These are phyloP conservation scores for Pseudopediastrum boryanum DNA, from an alignment of 139 green algal genomes.

Conservation along the genomic window DNA sequence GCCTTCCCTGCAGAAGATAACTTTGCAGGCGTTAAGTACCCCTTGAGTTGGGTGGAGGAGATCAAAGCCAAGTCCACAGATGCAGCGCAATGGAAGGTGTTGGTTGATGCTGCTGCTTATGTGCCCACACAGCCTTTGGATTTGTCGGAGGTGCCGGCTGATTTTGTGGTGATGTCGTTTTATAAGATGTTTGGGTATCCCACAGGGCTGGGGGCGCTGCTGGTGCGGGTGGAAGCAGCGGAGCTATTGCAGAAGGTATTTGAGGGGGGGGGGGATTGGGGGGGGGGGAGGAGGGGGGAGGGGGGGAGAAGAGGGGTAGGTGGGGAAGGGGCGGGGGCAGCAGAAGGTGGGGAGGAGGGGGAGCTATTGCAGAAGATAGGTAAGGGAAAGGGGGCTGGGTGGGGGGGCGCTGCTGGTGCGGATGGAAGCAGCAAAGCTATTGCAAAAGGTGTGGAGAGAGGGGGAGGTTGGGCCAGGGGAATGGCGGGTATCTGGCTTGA, in stretches of 20 bases:
- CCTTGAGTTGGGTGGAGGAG: conserved; percentile 60
- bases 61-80: conserved; percentile 57
- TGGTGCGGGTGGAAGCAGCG: conserved; percentile 52
- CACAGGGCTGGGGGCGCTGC: conserved; percentile 66
- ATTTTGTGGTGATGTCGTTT: conserved; percentile 79
- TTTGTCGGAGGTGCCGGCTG: conserved; percentile 55
- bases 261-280: conserved; percentile 65
- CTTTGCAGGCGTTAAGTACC: conserved; percentile 77
- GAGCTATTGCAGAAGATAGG: conserved; percentile 58
- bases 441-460: conserved; percentile 22
- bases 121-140: conserved; percentile 73
- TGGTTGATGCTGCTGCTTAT: conserved; percentile 79
- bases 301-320: too few relatives aligned
- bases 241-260: conserved; percentile 59
- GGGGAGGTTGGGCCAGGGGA: too few relatives aligned
- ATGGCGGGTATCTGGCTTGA: too few relatives aligned
- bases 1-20: conserved; percentile 80
- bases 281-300: conserved; percentile 66
- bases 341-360: conserved; percentile 40
- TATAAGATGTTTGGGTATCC: conserved; percentile 87
- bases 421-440: conserved; percentile 40
- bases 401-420: conserved; percentile 70
- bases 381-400: conserved; percentile 66
- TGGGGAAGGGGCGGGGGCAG: too few relatives aligned
- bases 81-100: conserved; percentile 42